Evolutionary conservation across 768 basidiomycete genomes (phyloP), one percentile per base, ranked within the genome.

Genomic region (Amanita brunnescens): DNA sequence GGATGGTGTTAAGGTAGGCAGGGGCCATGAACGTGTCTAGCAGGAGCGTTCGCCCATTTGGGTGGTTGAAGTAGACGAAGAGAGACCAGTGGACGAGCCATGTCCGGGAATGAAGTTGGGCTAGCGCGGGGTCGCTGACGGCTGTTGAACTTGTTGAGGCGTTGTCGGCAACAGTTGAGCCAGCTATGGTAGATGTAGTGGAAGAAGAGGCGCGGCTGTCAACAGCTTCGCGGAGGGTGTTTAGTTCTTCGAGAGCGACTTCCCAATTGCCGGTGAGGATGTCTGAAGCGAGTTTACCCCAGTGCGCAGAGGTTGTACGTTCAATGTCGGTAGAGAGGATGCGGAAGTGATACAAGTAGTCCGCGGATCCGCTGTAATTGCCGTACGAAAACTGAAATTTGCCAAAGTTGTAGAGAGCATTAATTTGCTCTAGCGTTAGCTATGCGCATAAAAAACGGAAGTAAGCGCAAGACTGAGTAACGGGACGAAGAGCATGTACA

Each of bases 311-410:
- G 33, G 91, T 86, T 70, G 90, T 93, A 63, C 95, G 87, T 47
- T 94, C 88, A 52, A 78, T 76, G 65, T 95, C 91, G 52, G 93
- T 96, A 44, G 94, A 95, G 54, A 99, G 84, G 20, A 98, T 87
- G 51, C 94, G 91, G 78, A 98, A 99, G 65, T 98, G 95, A 75
- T 98, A 97, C 51, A 99, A 77, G 71, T 96, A 97, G 68, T 97
- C 92, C 44, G 94, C 93, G 13, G 96, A 93, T 45, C 90, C 89
- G 60, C 84, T 86, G 74, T 99, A 99, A 68, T 92, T 91, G 41
- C 96, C 95, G 66, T 91, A 91, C 16, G 95, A 90, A 71, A 91
- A 99, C 71, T 96, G 94, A 74, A 94, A 98, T 64, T 97, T 88
- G 48, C 95, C 96, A 69, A 95, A 97, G 71, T 93, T 91, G 75